Percentiles rank a stretch among this genome's conserved stretches.
These are phyloP conservation scores for Sesbania bispinosa DNA, from an alignment of 306 rosid species.

Conservation along the genomic window DNA sequence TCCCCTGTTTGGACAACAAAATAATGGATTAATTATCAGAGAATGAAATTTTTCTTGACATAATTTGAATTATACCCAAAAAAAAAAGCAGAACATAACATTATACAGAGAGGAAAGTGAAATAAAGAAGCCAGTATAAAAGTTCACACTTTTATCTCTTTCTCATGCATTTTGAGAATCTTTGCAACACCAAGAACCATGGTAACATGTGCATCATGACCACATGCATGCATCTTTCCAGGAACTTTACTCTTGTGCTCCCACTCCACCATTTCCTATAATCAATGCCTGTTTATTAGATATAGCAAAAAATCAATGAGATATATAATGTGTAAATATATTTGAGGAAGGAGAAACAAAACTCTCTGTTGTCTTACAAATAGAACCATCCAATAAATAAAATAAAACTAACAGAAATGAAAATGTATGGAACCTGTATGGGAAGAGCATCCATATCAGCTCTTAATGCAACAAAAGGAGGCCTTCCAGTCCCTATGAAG, in stretches of 20 bases:
- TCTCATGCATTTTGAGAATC: slow-evolving; percentile 60
- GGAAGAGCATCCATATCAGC: slow-evolving; percentile 89
- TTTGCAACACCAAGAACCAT: slow-evolving; percentile 81
- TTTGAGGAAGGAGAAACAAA: too few relatives aligned
- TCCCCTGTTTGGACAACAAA: slow-evolving; percentile 7
- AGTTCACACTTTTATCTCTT: slow-evolving; percentile 47
- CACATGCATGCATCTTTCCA: slow-evolving; percentile 86
- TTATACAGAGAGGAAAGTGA: not conserved
- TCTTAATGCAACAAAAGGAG: slow-evolving; percentile 78
- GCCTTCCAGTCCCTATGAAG: slow-evolving; percentile 52
- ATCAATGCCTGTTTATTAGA: too few relatives aligned
- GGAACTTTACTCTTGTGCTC: not conserved
- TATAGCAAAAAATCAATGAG: too few relatives aligned
- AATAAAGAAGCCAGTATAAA: not conserved
- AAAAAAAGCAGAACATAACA: too few relatives aligned
- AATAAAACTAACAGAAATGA: not conserved
- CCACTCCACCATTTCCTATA: slow-evolving; percentile 41
- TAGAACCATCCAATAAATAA: too few relatives aligned
- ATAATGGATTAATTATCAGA: not conserved
- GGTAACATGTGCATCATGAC: slow-evolving; percentile 73
- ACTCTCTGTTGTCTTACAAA: too few relatives aligned
- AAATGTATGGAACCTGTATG: slow-evolving; percentile 41
- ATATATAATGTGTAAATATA: too few relatives aligned
- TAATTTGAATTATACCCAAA: too few relatives aligned
- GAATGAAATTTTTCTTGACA: too few relatives aligned